phyloP scores from a whole-genome alignment of 176 grass and related monocot genomes.

The Thalia dealbata region DNA sequence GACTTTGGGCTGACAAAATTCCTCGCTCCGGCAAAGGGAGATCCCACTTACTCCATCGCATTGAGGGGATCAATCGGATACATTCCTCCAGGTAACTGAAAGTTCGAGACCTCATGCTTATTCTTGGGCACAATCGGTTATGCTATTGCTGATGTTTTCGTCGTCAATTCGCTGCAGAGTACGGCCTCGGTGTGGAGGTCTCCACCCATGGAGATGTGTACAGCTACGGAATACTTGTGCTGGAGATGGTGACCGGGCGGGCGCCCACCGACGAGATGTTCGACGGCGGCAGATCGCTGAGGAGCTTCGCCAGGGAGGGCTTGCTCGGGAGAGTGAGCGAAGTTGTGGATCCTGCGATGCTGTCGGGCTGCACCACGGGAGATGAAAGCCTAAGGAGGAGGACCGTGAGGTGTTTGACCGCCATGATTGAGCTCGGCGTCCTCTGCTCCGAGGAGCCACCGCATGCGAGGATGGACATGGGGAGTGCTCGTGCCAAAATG shows the following conservation, averaged over 20 bases:
- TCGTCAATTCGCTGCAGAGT: constrained; percentile 12
- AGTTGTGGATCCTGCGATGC: not conserved
- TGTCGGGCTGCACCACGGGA: too few species aligned
- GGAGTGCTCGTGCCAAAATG: not conserved
- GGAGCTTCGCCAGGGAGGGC: constrained; percentile 5
- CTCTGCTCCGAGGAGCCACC: constrained; percentile 22
- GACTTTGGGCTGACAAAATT: constrained; percentile 13
- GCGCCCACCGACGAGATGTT: constrained; percentile 15
- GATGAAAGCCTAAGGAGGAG: not conserved
- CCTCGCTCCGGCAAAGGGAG: not conserved
- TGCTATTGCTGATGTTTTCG: not conserved
- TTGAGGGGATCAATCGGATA: constrained; percentile 17
- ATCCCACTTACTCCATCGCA: not conserved
- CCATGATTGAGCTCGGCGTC: constrained; percentile 21
- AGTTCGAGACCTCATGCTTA: not conserved
- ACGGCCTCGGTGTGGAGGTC: constrained; percentile 22
- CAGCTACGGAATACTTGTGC: constrained; percentile 35
- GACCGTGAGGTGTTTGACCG: not conserved
- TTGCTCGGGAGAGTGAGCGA: not conserved
- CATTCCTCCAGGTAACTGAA: constrained; percentile 4
- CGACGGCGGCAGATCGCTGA: constrained; percentile 8
- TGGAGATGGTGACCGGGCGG: constrained; percentile 28
- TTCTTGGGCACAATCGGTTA: not conserved
- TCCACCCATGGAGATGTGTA: constrained; percentile 30
- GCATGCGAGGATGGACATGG: not conserved